Base-by-base conservation (phyloP, 2,329 filamentous ascomycete genomes). In the Leptodontidium sp. region DNA sequence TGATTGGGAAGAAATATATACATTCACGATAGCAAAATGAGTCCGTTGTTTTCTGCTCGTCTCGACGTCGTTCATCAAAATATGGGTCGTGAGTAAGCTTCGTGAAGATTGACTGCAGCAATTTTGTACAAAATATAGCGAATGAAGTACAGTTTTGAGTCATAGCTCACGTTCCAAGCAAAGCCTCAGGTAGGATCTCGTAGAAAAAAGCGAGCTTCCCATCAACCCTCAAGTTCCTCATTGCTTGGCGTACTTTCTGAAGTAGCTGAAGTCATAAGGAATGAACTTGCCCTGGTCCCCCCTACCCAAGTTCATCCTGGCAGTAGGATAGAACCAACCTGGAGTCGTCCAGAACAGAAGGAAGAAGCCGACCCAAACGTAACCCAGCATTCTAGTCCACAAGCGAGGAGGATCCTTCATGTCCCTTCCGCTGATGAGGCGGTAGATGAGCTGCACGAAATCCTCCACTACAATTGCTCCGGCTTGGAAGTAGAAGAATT, bases 381-480 rank as follows among this genome's bases (percentile, higher is more conserved):
- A 70, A 4, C 68, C 65, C 11, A 67, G 47, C 9, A 64, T 24
- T 57, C 63, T 70, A 26, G 47, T 65, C 64, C 61, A 70, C 24
- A 50, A 3, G 8, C 14, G 38, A n/a, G 49, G 24, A n/a, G 57
- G 35, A 26, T 55, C 35, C 17, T 64, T 66, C 15, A 57, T 24
- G 7, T 61, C 57, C 15, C 43, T 62, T 6, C 64, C 67, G 3
- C 45, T 47, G 3, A 64, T 53, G 14, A 15, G n/a, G 17, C 67
- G 53, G 72, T 74, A 78, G 1, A 75, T 24, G 8, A 53, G 66
- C 55, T 76, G 73, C 8, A 76, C 67, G 1, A 58, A 59, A 59
- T 79, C 78, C 67, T 80, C 78, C 38, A 79, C 69, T 64, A 78
- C 71, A 11, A 79, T 73, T 0, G 74, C 78, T 2, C 77, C 4